phyloP scores from a whole-genome alignment of 495 filamentous ascomycete species.

The Filosporella fistucella region DNA sequence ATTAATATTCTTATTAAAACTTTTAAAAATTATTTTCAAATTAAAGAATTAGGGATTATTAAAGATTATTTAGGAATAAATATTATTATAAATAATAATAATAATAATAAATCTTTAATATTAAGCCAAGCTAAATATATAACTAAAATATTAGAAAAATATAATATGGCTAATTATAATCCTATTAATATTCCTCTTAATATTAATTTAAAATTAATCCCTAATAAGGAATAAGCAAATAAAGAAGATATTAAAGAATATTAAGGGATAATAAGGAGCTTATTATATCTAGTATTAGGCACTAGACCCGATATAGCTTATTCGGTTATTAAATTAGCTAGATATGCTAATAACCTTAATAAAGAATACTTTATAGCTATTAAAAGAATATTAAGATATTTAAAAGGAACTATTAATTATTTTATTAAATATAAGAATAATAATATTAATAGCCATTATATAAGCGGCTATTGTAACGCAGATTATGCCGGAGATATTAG shows the following conservation, averaged over 20 bases:
- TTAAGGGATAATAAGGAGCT: conserved; percentile 11
- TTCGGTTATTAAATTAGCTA: conserved; percentile 7
- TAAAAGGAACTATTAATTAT: conserved; percentile 16
- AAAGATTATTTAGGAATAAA: conserved; percentile 20
- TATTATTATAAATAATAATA: conserved; percentile 13
- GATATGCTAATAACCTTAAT: conserved; percentile 12
- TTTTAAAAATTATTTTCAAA: conserved; percentile 16
- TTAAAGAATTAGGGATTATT: conserved; percentile 19
- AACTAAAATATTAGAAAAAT: conserved; percentile 12
- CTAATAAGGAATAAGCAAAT: conserved; percentile 3
- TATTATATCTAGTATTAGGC: conserved; percentile 18
- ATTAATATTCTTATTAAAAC: conserved; percentile 17
- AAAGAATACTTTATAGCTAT: conserved; percentile 7
- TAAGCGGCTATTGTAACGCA: conserved; percentile 3
- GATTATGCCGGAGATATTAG: conserved; percentile 10
- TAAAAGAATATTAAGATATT: conserved; percentile 17
- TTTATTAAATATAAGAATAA: conserved; percentile 13
- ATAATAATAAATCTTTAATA: conserved; percentile 4
- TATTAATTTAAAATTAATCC: conserved; percentile 9
- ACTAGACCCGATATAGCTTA: conserved; percentile 22
- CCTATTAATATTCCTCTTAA: conserved; percentile 15
- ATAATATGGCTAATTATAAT: conserved; percentile 4
- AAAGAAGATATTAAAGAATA: conserved; percentile 7
- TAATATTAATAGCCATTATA: conserved; percentile 3
- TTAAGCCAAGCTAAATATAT: conserved; percentile 19